phyloP scores from a whole-genome alignment of 129 eudicot genomes.

The Flaveria bidentis region DNA sequence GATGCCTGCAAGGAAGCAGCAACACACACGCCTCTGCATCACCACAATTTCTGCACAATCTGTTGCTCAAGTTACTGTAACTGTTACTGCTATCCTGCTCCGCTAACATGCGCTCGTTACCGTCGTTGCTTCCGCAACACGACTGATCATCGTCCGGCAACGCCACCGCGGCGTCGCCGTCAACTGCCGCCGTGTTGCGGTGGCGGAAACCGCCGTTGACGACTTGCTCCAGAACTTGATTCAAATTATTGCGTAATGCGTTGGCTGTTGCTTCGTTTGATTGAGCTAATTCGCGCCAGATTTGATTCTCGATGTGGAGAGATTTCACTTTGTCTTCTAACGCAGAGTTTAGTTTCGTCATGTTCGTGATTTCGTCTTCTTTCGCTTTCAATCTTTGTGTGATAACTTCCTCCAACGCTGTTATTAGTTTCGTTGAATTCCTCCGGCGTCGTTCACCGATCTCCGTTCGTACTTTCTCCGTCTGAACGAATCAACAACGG shows the following conservation, averaged over 20 bases:
- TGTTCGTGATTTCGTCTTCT: conserved; percentile 56
- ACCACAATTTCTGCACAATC: conserved; percentile 62
- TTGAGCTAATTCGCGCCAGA: conserved; percentile 75
- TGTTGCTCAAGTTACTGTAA: neutral
- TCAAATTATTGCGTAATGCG: conserved; percentile 54
- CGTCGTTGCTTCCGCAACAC: conserved; percentile 60
- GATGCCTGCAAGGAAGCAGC: conserved; percentile 80
- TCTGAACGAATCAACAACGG: neutral
- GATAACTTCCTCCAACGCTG: neutral
- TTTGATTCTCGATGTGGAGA: conserved; percentile 53
- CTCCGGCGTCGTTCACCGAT: neutral
- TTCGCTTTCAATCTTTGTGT: conserved; percentile 45
- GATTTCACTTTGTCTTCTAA: conserved; percentile 61
- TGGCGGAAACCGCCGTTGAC: conserved; percentile 25
- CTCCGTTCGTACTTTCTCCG: neutral
- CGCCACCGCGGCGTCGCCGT: conserved; percentile 17
- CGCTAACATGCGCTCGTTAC: neutral
- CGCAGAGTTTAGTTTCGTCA: conserved; percentile 50
- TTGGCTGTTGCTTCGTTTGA: conserved; percentile 80
- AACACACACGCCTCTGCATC: conserved; percentile 61
- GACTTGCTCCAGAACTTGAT: conserved; percentile 48
- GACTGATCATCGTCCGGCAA: conserved; percentile 53
- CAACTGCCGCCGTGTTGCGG: conserved; percentile 11
- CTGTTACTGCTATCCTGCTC: conserved; percentile 11
- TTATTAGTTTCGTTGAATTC: neutral